Percentiles rank a stretch among this genome's conserved stretches.
Evolutionary conservation across 2,329 filamentous ascomycete genomes (phyloP).

Genomic region (Aspergillus piperis): DNA sequence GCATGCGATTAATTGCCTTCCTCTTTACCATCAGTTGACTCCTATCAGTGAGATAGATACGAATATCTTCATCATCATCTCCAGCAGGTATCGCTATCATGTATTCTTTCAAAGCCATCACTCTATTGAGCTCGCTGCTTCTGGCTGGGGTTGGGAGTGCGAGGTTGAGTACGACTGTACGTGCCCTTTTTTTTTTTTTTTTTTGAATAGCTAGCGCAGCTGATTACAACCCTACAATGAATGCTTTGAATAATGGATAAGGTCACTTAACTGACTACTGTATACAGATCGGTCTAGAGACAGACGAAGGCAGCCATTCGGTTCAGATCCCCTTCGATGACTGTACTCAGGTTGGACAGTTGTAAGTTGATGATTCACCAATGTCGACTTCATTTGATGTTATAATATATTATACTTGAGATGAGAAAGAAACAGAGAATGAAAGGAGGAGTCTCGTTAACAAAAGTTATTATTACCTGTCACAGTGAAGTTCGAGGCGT

Average conservation of each 20-base stretch:
- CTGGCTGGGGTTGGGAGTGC: background rate
- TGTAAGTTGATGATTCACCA: background rate
- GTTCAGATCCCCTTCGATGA: conserved; percentile 3
- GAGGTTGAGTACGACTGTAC: background rate
- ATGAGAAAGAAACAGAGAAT: background rate
- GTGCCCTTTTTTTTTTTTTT: background rate
- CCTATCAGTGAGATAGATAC: too few relatives aligned
- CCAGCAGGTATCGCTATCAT: background rate
- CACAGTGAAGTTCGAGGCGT: conserved; percentile 15
- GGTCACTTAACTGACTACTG: too few relatives aligned
- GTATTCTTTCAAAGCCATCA: background rate
- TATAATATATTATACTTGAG: too few relatives aligned
- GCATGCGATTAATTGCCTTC: too few relatives aligned
- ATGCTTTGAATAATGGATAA: too few relatives aligned
- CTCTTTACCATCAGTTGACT: too few relatives aligned
- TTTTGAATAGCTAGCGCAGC: too few relatives aligned
- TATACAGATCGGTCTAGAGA: background rate
- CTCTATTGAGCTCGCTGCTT: background rate
- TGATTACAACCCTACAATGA: background rate
- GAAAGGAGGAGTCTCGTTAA: too few relatives aligned
- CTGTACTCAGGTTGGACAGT: background rate
- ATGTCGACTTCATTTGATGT: too few relatives aligned
- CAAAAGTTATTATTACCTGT: background rate
- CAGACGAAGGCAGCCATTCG: background rate
- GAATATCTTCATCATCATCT: too few relatives aligned